Evolutionary conservation across 345 rosid species (phyloP).

Genomic region (Mercurialis annua): DNA sequence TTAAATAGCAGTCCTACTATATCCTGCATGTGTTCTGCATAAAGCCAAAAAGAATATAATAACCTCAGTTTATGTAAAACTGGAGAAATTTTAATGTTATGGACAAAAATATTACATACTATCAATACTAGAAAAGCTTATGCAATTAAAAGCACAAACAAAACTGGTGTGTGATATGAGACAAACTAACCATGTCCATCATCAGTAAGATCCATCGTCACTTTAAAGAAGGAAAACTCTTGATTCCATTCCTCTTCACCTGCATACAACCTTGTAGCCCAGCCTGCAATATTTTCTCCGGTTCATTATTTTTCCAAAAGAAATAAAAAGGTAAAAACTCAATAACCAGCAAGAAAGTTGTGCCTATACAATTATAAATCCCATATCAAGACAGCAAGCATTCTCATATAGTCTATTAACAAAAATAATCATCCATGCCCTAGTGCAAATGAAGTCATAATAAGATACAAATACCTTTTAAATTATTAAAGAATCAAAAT

Average conservation of each 20-base stretch:
- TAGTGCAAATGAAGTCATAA: too few species aligned
- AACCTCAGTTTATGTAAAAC: not conserved
- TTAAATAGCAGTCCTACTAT: slow-evolving; percentile 75
- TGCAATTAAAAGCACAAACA: slow-evolving; percentile 8
- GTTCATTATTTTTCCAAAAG: not conserved
- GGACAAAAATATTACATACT: too few species aligned
- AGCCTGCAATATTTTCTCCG: slow-evolving; percentile 44
- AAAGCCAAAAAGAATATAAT: not conserved
- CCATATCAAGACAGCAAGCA: not conserved
- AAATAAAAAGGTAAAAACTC: not conserved
- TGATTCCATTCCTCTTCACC: slow-evolving; percentile 51
- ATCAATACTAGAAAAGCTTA: too few species aligned
- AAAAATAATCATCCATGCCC: too few species aligned
- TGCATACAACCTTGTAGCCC: slow-evolving; percentile 72
- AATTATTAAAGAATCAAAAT: not conserved
- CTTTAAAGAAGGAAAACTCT: slow-evolving; percentile 73
- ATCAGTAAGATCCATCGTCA: slow-evolving; percentile 65
- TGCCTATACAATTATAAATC: not conserved
- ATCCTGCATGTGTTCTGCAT: slow-evolving; percentile 76
- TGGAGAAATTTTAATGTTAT: not conserved
- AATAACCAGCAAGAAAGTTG: not conserved
- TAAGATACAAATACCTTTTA: not conserved
- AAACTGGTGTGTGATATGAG: not conserved
- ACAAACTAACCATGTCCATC: slow-evolving; percentile 77
- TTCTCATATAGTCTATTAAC: too few species aligned